Evolutionary conservation across 495 filamentous ascomycete species (phyloP).

Genomic region (Xylaria palmicola): DNA sequence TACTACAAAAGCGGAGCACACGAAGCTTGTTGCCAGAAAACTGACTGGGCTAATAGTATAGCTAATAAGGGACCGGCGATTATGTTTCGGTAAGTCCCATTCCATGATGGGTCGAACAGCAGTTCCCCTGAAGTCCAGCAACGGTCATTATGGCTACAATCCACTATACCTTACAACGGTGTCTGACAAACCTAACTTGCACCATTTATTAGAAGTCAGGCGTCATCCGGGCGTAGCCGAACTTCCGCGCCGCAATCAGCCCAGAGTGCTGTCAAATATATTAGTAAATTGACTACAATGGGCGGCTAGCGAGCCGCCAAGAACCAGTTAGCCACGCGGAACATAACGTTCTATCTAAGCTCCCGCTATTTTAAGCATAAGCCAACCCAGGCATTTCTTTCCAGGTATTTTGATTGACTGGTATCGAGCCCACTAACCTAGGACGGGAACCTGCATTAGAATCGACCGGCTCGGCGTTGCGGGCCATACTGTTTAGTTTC

Average conservation of each 20-base stretch:
- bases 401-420: not conserved
- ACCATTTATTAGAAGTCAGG: not conserved
- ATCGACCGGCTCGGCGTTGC: slow-evolving; percentile 10
- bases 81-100: not conserved
- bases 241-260: not conserved
- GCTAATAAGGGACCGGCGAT: too few species aligned
- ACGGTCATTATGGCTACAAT: too few species aligned
- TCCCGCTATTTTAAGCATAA: slow-evolving; percentile 13
- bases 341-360: not conserved
- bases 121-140: not conserved
- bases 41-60: not conserved
- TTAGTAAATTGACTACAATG: slow-evolving; percentile 8
- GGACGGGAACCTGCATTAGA: slow-evolving; percentile 7
- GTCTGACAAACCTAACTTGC: too few species aligned
- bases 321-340: not conserved
- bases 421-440: not conserved
- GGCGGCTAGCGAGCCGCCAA: slow-evolving; percentile 9
- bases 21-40: not conserved
- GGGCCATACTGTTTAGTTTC: not conserved
- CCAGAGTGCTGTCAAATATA: slow-evolving; percentile 4
- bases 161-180: not conserved
- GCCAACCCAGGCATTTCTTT: not conserved
- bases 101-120: not conserved
- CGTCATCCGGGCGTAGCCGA: slow-evolving; percentile 1
- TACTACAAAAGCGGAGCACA: slow-evolving; percentile 3